These are phyloP conservation scores for Penicillium sp. DNA, from an alignment of 2,329 filamentous ascomycete genomes.

Conservation along the genomic window DNA sequence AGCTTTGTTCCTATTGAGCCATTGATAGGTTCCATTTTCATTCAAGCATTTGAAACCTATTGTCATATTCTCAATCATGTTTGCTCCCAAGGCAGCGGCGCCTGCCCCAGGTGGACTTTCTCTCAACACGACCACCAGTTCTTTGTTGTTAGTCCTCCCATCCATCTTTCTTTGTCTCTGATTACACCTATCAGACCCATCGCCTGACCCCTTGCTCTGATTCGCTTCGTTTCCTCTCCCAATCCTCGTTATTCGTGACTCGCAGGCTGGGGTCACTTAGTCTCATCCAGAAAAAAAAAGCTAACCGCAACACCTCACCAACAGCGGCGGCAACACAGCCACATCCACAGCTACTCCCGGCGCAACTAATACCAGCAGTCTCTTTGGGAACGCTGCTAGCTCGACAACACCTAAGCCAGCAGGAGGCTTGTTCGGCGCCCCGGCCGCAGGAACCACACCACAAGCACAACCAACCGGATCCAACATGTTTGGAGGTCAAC, in stretches of 20 bases:
- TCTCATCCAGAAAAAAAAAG: conserved; percentile 1
- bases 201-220: conserved; percentile 5
- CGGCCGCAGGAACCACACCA: conserved; percentile 28
- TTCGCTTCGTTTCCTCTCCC: neutral
- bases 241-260: neutral
- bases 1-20: conserved; percentile 1
- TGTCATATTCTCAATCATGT: conserved; percentile 29
- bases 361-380: conserved; percentile 28
- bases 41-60: conserved; percentile 1
- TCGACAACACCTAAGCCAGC: conserved; percentile 33
- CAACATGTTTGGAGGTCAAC: conserved; percentile 35
- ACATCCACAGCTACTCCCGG: conserved; percentile 28
- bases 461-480: conserved; percentile 30
- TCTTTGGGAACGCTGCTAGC: conserved; percentile 30
- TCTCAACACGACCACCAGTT: conserved; percentile 53
- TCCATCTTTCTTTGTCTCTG: conserved; percentile 2
- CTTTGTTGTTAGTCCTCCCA: conserved; percentile 45
- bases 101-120: conserved; percentile 43
- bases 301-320: conserved; percentile 17
- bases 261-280: neutral
- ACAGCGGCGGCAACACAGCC: conserved; percentile 26
- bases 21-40: conserved; percentile 11
- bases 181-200: conserved; percentile 4
- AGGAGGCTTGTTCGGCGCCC: conserved; percentile 33
- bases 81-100: conserved; percentile 37